Percentiles rank a stretch among this genome's conserved stretches.
Conservation (phyloP, 2,329 filamentous ascomycete species). For the Colletotrichum tabaci region DNA sequence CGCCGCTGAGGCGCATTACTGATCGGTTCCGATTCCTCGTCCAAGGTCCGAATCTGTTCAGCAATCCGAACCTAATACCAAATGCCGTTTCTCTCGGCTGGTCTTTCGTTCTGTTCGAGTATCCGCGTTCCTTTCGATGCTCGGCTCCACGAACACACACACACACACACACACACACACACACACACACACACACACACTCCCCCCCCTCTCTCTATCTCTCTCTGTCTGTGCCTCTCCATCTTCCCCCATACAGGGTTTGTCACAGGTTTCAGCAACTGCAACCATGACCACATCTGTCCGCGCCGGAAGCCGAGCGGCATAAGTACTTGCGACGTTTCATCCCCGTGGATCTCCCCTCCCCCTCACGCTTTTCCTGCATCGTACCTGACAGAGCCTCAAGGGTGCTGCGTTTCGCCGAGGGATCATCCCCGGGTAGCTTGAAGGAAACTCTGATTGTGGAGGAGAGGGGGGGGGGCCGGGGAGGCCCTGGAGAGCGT, state of each 20-base stretch:
- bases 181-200: too few species aligned
- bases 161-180: too few species aligned
- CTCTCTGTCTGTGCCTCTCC: too few species aligned
- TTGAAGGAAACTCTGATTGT: neutral
- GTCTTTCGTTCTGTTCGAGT: neutral
- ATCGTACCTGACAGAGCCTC: slow-evolving; percentile 19
- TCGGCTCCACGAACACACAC: slow-evolving; percentile 8
- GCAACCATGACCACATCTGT: slow-evolving; percentile 20
- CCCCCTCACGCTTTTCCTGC: slow-evolving; percentile 16
- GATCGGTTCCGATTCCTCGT: neutral
- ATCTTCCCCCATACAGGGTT: slow-evolving; percentile 26
- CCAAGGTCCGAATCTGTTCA: neutral
- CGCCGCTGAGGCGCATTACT: neutral
- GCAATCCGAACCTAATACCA: slow-evolving; percentile 7
- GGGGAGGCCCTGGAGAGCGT: neutral
- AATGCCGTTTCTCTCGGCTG: slow-evolving; percentile 4
- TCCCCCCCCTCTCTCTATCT: too few species aligned
- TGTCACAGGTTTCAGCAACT: slow-evolving; percentile 32
- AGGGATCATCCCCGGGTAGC: slow-evolving; percentile 25
- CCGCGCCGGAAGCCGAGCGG: slow-evolving; percentile 38
- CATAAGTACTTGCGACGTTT: slow-evolving; percentile 41
- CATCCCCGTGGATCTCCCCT: slow-evolving; percentile 24
- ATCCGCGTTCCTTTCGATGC: neutral
- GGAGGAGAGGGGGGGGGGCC: neutral
- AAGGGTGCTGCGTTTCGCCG: slow-evolving; percentile 20